Evolutionary conservation across 352 stramenopile genomes (phyloP).

Genomic region (Thalassiosira exigua): DNA sequence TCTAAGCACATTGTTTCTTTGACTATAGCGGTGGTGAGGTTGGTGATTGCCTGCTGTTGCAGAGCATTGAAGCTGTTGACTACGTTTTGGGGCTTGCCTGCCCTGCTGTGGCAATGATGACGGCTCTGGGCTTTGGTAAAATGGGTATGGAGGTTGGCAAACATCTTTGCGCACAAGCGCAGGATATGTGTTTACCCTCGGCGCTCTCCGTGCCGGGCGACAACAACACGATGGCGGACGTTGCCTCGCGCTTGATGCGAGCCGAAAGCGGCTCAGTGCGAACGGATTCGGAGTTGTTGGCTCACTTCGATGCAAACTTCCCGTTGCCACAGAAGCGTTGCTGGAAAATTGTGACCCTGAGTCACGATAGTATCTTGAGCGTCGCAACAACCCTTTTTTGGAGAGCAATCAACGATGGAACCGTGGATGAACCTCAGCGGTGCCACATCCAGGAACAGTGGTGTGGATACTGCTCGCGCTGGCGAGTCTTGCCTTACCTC

Average conservation of each 20-base stretch:
- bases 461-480: constrained; percentile 3
- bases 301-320: constrained; percentile 18
- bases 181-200: background rate
- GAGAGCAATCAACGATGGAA: constrained; percentile 21
- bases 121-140: too few species aligned
- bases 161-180: background rate
- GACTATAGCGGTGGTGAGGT: too few species aligned
- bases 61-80: too few species aligned
- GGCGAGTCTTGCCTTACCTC: constrained; percentile 15
- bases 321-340: constrained; percentile 19
- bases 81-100: too few species aligned
- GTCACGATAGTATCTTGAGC: constrained; percentile 9
- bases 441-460: background rate
- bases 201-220: background rate
- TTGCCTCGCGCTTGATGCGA: constrained; percentile 8
- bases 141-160: too few species aligned
- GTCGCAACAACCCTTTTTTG: constrained; percentile 18
- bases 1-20: too few species aligned
- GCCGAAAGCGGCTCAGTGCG: background rate
- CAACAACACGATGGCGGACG: constrained; percentile 13
- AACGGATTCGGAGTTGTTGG: constrained; percentile 15
- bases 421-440: constrained; percentile 20
- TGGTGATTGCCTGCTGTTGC: too few species aligned
- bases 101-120: too few species aligned
- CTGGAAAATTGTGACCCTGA: constrained; percentile 25